Base-by-base conservation (phyloP, 148 eudicot genomes). In the Camellia granthamiana region DNA sequence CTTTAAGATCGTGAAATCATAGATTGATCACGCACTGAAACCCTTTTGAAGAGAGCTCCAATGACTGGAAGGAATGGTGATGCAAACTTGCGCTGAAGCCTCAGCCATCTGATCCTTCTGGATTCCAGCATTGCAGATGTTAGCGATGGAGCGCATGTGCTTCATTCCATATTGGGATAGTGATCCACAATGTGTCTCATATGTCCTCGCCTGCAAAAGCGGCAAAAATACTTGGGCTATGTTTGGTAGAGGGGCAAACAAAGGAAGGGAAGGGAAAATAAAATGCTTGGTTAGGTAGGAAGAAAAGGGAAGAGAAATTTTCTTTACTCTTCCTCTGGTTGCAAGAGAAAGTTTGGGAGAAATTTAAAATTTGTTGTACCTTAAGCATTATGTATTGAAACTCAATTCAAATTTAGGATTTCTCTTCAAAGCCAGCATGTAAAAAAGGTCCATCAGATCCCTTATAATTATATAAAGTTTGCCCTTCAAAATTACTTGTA, bases 151-250 rank as follows among this genome's bases (percentile, higher is more conserved):
- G 3, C 98, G 93, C 99, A 96, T 92, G 88, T 92, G 98, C 80
- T 96, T 96, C 99, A 96, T 96, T 76, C 99, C 99, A 6, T 96
- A 96, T 69, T 94, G 98, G 19, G 93, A 91, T 23, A 96, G 81
- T 21, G 94, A 94, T 58, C 99, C 98, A 71, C 99, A 96, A 56
- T 90, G 88, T 9, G 88, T 86, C 89, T 96, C 99, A 79, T 90
- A 92, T 43, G 95, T 90, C 81, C 46, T 68, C 49, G 13, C 49
- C 16, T 38, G 19, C 72, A 43, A 7, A 69, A 69, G 10, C 6
- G 51, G 5, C 47, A 44, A 69, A 7, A 6, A 43, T 51, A 9
- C 61, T 58, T 58, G 3, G 9, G 13, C 7, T 69, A 15, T 47
- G 47, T 43, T 44, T 43, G 69, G 46, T 38, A 66, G 69, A 41